A percentile compares a stretch with the other conserved stretches of the same genome.
Evolutionary conservation across 345 rosid species (phyloP).

Genomic region (Bruguiera gymnorhiza): DNA sequence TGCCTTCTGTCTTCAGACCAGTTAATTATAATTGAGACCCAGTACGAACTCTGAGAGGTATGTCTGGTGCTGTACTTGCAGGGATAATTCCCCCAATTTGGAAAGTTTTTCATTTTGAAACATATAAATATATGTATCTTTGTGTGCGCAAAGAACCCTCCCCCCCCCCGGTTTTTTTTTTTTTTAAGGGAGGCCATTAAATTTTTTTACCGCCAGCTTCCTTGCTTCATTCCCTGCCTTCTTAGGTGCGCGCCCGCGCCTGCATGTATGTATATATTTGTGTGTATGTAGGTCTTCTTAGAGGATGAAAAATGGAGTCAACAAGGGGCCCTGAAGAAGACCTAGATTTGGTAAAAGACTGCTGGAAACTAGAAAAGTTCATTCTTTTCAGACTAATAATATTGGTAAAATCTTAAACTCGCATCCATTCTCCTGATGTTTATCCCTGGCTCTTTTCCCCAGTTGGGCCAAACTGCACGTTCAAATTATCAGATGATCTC

Average conservation of each 20-base stretch:
- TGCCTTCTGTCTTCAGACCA: slow-evolving; percentile 1
- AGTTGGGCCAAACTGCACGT: background rate
- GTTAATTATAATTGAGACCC: background rate
- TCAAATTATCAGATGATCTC: background rate
- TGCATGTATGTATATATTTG: no score
- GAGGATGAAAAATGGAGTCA: slow-evolving; percentile 15
- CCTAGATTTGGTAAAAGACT: slow-evolving; percentile 20
- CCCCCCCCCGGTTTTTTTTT: no score
- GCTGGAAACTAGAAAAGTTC: slow-evolving; percentile 18
- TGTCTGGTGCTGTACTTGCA: background rate
- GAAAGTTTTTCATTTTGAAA: no score
- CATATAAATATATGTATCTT: no score
- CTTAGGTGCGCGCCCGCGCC: no score
- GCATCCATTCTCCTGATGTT: background rate
- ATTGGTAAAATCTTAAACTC: slow-evolving; percentile 18
- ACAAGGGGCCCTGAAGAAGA: slow-evolving; percentile 11
- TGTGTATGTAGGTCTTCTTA: no score
- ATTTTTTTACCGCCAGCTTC: no score
- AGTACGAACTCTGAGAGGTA: background rate
- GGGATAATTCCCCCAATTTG: no score
- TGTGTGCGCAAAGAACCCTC: no score
- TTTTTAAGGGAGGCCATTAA: no score
- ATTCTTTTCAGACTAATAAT: background rate
- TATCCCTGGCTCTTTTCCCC: background rate
- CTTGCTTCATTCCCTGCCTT: no score